Base-by-base conservation (phyloP, 192 early-diverging fungal species). In the Paraglomus brasilianum region DNA sequence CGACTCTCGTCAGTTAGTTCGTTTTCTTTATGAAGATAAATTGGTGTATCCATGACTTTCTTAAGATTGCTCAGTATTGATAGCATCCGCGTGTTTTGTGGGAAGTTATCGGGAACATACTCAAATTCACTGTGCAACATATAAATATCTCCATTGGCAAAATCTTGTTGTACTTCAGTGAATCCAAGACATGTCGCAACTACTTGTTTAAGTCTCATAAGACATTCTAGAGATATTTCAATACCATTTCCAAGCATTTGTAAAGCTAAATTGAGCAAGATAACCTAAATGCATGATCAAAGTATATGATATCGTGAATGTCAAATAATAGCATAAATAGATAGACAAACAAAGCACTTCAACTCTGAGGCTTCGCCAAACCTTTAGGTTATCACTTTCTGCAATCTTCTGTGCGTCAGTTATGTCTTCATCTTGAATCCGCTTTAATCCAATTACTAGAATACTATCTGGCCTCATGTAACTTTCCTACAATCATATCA, bases 191-290 rank as follows among this genome's bases (percentile, higher is more conserved):
- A 70, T 21, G 71, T 66, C n/a, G 83, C 77, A 6, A 84, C 69
- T 14, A 81, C 55, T 44, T 75, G 77, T 57, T 86, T 86, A 30
- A 84, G 55, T 19, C 72, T 74, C 50, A 77, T 79, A 10, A 84
- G 72, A 21, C 83, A 78, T 6, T 77, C 73, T 19, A 76, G n/a
- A 5, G 57, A 72, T 1, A 83, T 80, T 51, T 75, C 75, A 14
- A 79, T 70, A 14, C 81, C 80, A 56, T 81, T 80, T 8, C 78
- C 82, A 1, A 83, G 69, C 85, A 86, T 86, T 68, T 86, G 83
- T 8, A 86, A 60, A 1, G 81, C 83, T 39, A 86, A 53, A 4
- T 74, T 80, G 47, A 83, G 44, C 64, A 86, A 55, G 59, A 58
- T n/a, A 58, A 68, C 42, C 66, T 68, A 24, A 15, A 11, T 43